phyloP scores from a whole-genome alignment of 331 rosid genomes.

The Spiraea crenata region DNA sequence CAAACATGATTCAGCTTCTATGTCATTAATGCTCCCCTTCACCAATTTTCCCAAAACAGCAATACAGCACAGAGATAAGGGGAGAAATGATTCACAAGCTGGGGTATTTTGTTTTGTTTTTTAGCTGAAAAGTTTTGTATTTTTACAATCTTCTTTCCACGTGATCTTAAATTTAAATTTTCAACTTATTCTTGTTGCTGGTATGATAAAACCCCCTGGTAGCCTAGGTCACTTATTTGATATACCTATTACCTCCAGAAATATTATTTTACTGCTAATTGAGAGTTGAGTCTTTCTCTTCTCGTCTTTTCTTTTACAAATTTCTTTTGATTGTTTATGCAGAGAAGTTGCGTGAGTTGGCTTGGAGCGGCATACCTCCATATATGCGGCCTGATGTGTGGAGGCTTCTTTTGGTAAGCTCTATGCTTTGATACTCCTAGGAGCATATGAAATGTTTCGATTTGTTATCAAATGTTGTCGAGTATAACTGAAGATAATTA shows the following conservation, averaged over 20 bases:
- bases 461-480: background rate
- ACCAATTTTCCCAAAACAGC: too few species aligned
- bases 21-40: too few species aligned
- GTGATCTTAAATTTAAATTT: background rate
- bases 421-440: background rate
- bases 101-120: background rate
- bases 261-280: slow-evolving; percentile 1
- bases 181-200: background rate
- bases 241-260: background rate
- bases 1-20: too few species aligned
- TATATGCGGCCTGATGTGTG: slow-evolving; percentile 91
- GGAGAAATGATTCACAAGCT: background rate
- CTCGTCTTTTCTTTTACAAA: background rate
- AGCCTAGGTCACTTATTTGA: background rate
- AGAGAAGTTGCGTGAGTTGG: slow-evolving; percentile 92
- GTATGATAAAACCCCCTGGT: background rate
- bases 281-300: background rate
- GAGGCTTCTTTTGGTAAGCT: slow-evolving; percentile 95
- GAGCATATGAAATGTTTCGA: background rate
- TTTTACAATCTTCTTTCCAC: background rate
- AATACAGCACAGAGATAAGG: background rate
- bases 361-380: slow-evolving; percentile 96
- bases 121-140: background rate
- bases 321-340: slow-evolving; percentile 29
- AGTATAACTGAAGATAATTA: background rate